Percentiles rank a stretch among this genome's conserved stretches.
Conservation (phyloP, 805 yeast genomes). For the Teunomyces funiuensis region DNA sequence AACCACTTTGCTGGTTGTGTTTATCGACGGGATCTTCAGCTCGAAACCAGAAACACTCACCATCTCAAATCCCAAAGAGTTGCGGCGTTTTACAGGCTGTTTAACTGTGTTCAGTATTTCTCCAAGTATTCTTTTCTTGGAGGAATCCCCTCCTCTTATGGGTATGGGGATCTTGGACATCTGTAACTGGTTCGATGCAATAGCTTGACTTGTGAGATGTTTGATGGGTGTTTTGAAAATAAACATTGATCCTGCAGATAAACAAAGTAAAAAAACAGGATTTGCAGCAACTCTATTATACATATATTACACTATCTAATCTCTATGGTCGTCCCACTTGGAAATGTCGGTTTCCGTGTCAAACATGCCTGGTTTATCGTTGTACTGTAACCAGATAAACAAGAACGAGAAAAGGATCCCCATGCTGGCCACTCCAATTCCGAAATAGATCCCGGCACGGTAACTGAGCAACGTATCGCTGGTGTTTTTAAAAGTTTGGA, state of each 20-base stretch:
- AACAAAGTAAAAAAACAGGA: not conserved
- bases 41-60: constrained; percentile 5
- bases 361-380: constrained; percentile 9
- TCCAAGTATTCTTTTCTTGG: constrained; percentile 10
- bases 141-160: constrained; percentile 3
- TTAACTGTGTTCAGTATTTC: constrained; percentile 5
- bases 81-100: not conserved
- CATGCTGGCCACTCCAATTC: constrained; percentile 57
- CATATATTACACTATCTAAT: not conserved
- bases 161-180: constrained; percentile 1
- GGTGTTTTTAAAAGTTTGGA: constrained; percentile 16
- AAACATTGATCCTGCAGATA: constrained; percentile 2
- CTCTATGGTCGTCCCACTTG: constrained; percentile 2
- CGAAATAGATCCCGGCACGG: constrained; percentile 58
- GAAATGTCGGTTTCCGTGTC: constrained; percentile 5
- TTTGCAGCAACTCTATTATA: constrained; percentile 1
- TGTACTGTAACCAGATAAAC: constrained; percentile 14
- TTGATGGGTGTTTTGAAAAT: constrained; percentile 2
- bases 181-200: not conserved
- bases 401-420: constrained; percentile 36
- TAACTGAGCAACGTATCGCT: constrained; percentile 41
- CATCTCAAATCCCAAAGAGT: constrained; percentile 4
- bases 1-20: not conserved
- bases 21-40: constrained; percentile 1
- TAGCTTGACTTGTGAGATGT: not conserved